Conservation (phyloP, 169 alveolate species). For the Eimeria maxima region DNA sequence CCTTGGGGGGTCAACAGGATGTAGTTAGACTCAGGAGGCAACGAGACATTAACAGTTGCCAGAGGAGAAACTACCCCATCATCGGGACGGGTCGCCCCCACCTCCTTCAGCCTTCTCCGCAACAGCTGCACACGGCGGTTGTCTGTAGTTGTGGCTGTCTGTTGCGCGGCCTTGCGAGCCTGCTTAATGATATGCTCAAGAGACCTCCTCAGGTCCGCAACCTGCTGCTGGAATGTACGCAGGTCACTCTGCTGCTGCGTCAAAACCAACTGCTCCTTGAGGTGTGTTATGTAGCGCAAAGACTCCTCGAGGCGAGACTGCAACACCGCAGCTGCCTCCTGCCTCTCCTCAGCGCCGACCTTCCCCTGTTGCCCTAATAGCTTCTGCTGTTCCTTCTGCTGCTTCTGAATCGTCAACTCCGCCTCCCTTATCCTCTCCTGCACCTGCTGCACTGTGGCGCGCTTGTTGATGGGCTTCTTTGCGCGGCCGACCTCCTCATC, state of each 20-base stretch:
- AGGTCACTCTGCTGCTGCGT: slow-evolving; percentile 83
- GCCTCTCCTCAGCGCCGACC: background rate
- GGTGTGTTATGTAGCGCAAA: slow-evolving; percentile 69
- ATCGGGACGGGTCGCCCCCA: slow-evolving; percentile 26
- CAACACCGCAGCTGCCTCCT: slow-evolving; percentile 33
- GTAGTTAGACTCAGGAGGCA: slow-evolving; percentile 40
- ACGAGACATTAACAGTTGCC: background rate
- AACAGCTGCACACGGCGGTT: slow-evolving; percentile 57
- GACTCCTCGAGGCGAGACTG: slow-evolving; percentile 72
- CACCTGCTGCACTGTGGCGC: slow-evolving; percentile 81
- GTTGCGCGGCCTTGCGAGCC: slow-evolving; percentile 52
- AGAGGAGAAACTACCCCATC: slow-evolving; percentile 27
- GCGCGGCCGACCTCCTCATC: slow-evolving; percentile 65
- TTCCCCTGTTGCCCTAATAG: background rate
- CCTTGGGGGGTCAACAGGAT: slow-evolving; percentile 70
- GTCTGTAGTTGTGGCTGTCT: slow-evolving; percentile 47
- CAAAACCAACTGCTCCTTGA: slow-evolving; percentile 79
- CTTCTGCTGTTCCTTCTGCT: slow-evolving; percentile 75
- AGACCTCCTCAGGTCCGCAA: slow-evolving; percentile 20
- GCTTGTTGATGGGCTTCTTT: slow-evolving; percentile 80
- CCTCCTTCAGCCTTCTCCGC: slow-evolving; percentile 38
- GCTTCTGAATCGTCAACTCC: slow-evolving; percentile 78
- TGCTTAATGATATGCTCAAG: slow-evolving; percentile 5
- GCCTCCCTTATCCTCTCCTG: slow-evolving; percentile 81
- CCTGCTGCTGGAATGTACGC: slow-evolving; percentile 78